These are phyloP conservation scores for Alternaria gansuensis DNA, from an alignment of 2,329 filamentous ascomycete genomes.

Conservation along the genomic window DNA sequence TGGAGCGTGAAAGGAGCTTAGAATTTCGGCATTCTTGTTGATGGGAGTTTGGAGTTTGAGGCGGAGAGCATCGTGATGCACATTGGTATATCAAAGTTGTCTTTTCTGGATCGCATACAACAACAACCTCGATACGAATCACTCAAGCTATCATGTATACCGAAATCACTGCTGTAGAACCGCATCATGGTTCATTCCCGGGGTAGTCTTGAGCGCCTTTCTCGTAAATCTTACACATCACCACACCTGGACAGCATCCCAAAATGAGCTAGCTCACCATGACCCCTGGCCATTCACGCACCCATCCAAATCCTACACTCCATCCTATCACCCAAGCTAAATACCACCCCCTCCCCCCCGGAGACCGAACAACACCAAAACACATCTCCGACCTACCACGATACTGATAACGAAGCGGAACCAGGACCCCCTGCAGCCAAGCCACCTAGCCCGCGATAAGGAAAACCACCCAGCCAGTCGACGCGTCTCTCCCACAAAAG, in stretches of 20 bases:
- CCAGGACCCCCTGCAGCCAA: constrained; percentile 20
- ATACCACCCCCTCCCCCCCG: constrained; percentile 6
- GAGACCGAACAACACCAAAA: constrained; percentile 14
- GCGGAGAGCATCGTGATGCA: neutral
- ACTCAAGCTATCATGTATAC: neutral
- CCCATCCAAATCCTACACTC: neutral
- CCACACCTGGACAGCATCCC: too few species aligned
- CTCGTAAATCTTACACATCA: too few species aligned
- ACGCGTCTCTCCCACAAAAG: constrained; percentile 1
- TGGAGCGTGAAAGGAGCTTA: neutral
- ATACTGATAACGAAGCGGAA: constrained; percentile 22
- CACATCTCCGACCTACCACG: constrained; percentile 27
- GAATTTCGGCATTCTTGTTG: neutral
- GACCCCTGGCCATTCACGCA: neutral
- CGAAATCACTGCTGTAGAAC: neutral
- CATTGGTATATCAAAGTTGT: neutral
- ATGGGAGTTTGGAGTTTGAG: neutral
- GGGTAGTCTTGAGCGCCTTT: too few species aligned
- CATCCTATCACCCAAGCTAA: neutral
- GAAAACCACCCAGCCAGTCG: constrained; percentile 7
- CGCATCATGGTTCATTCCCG: too few species aligned
- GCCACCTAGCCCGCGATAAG: constrained; percentile 23
- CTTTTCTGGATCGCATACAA: neutral
- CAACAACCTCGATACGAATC: neutral
- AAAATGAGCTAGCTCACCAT: neutral